Conservation (phyloP, 140 eudicot genomes). For the Senecio squalidus region DNA sequence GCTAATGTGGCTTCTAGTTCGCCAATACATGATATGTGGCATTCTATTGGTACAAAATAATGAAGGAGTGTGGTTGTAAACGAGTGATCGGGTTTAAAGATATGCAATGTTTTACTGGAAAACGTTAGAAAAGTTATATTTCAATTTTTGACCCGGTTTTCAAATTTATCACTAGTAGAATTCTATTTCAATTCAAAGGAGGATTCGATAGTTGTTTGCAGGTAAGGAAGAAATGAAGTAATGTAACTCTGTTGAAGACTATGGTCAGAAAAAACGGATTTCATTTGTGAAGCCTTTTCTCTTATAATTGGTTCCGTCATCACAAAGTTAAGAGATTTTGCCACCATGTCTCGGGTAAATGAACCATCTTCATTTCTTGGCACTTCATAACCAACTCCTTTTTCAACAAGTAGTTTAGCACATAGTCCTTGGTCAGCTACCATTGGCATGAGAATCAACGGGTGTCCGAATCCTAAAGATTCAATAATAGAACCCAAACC, state of each 20-base stretch:
- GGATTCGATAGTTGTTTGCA: too few relatives aligned
- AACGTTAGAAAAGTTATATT: too few relatives aligned
- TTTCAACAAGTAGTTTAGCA: slow-evolving; percentile 44
- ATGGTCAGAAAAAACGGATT: slow-evolving; percentile 25
- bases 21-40: too few relatives aligned
- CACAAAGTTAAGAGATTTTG: slow-evolving; percentile 35
- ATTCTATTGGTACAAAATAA: too few relatives aligned
- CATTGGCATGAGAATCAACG: slow-evolving; percentile 50
- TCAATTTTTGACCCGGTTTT: too few relatives aligned
- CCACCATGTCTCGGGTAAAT: slow-evolving; percentile 37
- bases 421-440: slow-evolving; percentile 48
- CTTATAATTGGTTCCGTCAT: slow-evolving; percentile 33
- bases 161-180: too few relatives aligned
- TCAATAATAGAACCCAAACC: slow-evolving; percentile 55
- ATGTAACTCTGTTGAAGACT: slow-evolving; percentile 33
- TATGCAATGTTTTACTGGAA: too few relatives aligned
- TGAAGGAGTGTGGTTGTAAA: too few relatives aligned
- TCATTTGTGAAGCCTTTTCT: slow-evolving; percentile 38
- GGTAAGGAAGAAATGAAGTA: slow-evolving; percentile 24
- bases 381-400: slow-evolving; percentile 51
- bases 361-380: slow-evolving; percentile 53
- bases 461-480: slow-evolving; percentile 45
- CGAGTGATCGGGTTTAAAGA: too few relatives aligned
- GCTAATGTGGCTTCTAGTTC: too few relatives aligned
- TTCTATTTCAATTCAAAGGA: too few relatives aligned